Base-by-base conservation (phyloP, 306 rosid species). In the Gleditsia sinensis region DNA sequence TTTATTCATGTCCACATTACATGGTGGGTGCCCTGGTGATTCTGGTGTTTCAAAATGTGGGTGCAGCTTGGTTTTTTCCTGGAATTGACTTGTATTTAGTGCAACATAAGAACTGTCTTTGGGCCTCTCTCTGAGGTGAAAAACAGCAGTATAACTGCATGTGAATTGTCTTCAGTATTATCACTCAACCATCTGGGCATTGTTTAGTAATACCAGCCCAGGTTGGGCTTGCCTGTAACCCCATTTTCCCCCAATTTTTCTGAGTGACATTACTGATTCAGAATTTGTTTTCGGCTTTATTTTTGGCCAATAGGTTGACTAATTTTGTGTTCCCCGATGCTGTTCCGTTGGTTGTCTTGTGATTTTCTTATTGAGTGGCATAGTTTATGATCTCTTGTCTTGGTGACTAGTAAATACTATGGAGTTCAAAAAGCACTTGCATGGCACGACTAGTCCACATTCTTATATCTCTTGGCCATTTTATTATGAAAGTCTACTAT, bases 251-350 rank as follows among this genome's bases (percentile, higher is more conserved):
- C 37, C 7, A 14, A 14, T 50, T 50, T 7, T 19, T 16, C 34
- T 16, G 48, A 72, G 76, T 69, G 55, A 10, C 27, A 36, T 59
- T 43, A 24, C 32, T 71, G 49, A 57, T 50, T 70, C 27, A 30
- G 40, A 61, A 63, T 53, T 10, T 62, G 62, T 39, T 43, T 71
- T 36, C 59, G 6, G 56, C 49, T 67, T n/a, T 17, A 6, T 16
- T 69, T 40, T 53, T 37, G 75, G 50, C 5, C 53, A 34, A 62
- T 37, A 19, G 4, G 8, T 46, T 24, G 39, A 71, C 33, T 45
- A 57, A 20, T 62, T 5, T 55, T 50, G 21, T 32, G 37, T 76
- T 67, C 51, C 23, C 9, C 24, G 51, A 13, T 61, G 61, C 54
- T 61, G 24, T 59, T 20, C 16, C 2, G 46, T 46, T 46, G 21